Base-by-base conservation (phyloP, 2,329 filamentous ascomycete species). In the Monilinia fructigena region DNA sequence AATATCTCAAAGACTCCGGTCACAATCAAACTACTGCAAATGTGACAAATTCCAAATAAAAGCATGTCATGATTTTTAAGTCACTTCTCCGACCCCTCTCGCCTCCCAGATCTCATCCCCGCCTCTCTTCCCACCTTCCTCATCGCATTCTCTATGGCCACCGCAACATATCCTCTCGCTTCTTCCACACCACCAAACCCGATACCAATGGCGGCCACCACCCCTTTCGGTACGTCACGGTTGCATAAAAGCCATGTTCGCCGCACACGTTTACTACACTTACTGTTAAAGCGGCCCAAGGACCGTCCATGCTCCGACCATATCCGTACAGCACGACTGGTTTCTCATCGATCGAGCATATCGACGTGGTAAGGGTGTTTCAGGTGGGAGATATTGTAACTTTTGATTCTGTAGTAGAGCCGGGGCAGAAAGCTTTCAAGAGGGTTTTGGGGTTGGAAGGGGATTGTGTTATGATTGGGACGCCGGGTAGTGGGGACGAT, bases 291-390 rank as follows among this genome's bases (percentile, higher is more conserved):
- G 78, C 81, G 4, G 87, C 87, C 20, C 81, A 82, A 35, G 94
- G 94, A 2, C 87, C 92, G 4, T 94, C 90, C 23, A 98, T 98
- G 95, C 84, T 95, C 61, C 94, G 10, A 97, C 92, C 0, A 87
- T 97, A 68, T 81, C 83, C 31, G 81, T 87, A 1, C 77, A 81
- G 11, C 88, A 88, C 66, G 89, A 94, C 74, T 87, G 82, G 77
- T 82, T 94, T 56, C 77, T 93, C 16, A 85, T 91, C 63, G 87
- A 87, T 68, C 87, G 87, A 71, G 79, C 82, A n/a, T 84, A 89
- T 77, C 85, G 89, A 8, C 82, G 86, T 40, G 94, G 94, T 4
- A 85, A 89, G 28, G 82, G 80, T 16, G 78, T 91, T 91, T 45
- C 77, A 79, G 72, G 88, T 97, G n/a, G 95, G 95, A 38, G 95